Evolutionary conservation across 306 rosid genomes (phyloP).

Genomic region (Castanea crenata): DNA sequence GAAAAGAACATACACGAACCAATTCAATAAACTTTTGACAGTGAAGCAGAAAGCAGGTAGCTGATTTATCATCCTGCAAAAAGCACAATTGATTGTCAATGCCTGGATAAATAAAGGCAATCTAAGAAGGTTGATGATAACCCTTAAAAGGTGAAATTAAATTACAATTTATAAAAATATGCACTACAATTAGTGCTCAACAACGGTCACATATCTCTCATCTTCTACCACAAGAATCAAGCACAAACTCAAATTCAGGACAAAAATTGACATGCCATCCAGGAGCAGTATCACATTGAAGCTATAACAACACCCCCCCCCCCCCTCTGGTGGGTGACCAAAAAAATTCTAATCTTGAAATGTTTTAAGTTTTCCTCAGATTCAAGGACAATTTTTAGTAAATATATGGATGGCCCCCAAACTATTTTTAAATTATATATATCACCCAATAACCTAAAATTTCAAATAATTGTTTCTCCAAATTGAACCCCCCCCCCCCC

Average conservation of each 20-base stretch:
- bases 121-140: no score
- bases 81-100: constrained; percentile 26
- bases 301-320: no score
- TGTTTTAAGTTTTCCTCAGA: no score
- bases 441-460: no score
- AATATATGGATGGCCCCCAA: no score
- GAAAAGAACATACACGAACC: constrained; percentile 74
- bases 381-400: no score
- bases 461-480: no score
- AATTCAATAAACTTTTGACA: constrained; percentile 92
- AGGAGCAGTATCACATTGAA: no score
- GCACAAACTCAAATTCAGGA: not conserved
- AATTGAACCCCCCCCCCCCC: no score
- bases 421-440: no score
- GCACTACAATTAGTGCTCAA: not conserved
- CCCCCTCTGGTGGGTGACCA: no score
- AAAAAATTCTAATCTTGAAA: no score
- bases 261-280: not conserved
- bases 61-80: constrained; percentile 87
- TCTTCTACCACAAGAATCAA: not conserved
- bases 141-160: not conserved
- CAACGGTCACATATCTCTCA: not conserved
- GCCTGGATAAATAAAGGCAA: not conserved
- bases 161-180: not conserved
- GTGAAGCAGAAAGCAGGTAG: constrained; percentile 91